Conservation (phyloP, 108 stramenopile genomes). For the Skeletonema menzelii region DNA sequence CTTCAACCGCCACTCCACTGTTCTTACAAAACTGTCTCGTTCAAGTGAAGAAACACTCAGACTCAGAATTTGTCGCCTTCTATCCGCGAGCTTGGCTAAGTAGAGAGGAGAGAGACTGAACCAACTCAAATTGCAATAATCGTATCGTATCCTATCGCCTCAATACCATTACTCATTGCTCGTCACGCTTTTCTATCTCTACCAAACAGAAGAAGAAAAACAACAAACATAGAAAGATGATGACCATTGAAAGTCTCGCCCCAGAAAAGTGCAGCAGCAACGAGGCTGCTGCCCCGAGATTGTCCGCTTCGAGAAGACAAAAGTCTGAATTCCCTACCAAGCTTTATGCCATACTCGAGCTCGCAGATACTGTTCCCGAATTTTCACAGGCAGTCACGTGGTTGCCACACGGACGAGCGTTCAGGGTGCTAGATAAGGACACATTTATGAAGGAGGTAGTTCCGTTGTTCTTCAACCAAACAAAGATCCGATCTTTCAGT, state of each 20-base stretch:
- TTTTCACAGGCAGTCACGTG: conserved; percentile 21
- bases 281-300: background rate
- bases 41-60: too few relatives aligned
- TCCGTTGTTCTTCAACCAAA: conserved; percentile 54
- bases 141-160: too few relatives aligned
- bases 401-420: conserved; percentile 65
- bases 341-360: background rate
- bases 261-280: too few relatives aligned
- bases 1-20: too few relatives aligned
- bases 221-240: background rate
- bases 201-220: too few relatives aligned
- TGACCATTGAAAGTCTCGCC: background rate
- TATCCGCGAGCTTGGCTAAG: too few relatives aligned
- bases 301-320: background rate
- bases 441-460: conserved; percentile 57
- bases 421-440: conserved; percentile 46
- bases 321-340: conserved; percentile 8
- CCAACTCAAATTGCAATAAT: too few relatives aligned
- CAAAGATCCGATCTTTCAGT: conserved; percentile 34
- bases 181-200: too few relatives aligned
- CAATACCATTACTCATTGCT: too few relatives aligned
- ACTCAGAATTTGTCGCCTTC: too few relatives aligned
- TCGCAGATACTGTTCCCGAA: background rate
- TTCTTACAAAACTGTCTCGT: too few relatives aligned
- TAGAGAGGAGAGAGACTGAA: too few relatives aligned